A percentile compares a stretch with the other conserved stretches of the same genome.
Evolutionary conservation across 2,329 filamentous ascomycete species (phyloP).

Genomic region (Canariomyces notabilis): DNA sequence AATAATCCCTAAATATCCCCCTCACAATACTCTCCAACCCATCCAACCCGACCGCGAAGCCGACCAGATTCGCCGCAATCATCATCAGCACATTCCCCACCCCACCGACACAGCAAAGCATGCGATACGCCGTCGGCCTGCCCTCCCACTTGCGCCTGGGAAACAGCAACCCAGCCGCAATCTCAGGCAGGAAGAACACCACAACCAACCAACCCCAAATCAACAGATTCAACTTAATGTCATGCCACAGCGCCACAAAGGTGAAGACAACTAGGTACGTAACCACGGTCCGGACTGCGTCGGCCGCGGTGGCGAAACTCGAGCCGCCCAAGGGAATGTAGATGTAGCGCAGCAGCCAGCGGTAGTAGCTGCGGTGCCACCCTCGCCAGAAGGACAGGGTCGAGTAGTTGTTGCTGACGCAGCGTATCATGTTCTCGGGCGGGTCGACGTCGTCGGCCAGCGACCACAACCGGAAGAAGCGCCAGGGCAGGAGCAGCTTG

Average conservation of each 20-base stretch:
- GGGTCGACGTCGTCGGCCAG: constrained; percentile 87
- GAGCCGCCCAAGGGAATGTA: constrained; percentile 85
- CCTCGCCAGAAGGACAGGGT: constrained; percentile 88
- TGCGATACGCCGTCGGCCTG: constrained; percentile 66
- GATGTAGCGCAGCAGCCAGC: constrained; percentile 90
- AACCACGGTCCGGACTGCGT: constrained; percentile 54
- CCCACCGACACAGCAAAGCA: constrained; percentile 74
- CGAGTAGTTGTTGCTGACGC: constrained; percentile 91
- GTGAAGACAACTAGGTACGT: constrained; percentile 88
- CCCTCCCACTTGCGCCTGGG: constrained; percentile 66
- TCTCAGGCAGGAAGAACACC: constrained; percentile 87
- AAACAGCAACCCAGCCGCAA: constrained; percentile 66
- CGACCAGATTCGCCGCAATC: constrained; percentile 91
- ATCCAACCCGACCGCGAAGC: constrained; percentile 88
- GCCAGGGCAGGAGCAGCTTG: constrained; percentile 93
- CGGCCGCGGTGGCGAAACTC: constrained; percentile 41
- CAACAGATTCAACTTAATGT: constrained; percentile 83
- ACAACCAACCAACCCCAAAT: constrained; percentile 98
- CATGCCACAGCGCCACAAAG: constrained; percentile 97
- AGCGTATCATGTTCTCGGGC: constrained; percentile 97
- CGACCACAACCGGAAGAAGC: constrained; percentile 97
- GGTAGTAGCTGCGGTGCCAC: constrained; percentile 94
- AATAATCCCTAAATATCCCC: constrained; percentile 71
- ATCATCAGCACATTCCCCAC: constrained; percentile 88
- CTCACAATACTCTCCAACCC: constrained; percentile 71